Evolutionary conservation across 1,284 basidiomycete species (phyloP).

Genomic region (Rhodotorula sp.): DNA sequence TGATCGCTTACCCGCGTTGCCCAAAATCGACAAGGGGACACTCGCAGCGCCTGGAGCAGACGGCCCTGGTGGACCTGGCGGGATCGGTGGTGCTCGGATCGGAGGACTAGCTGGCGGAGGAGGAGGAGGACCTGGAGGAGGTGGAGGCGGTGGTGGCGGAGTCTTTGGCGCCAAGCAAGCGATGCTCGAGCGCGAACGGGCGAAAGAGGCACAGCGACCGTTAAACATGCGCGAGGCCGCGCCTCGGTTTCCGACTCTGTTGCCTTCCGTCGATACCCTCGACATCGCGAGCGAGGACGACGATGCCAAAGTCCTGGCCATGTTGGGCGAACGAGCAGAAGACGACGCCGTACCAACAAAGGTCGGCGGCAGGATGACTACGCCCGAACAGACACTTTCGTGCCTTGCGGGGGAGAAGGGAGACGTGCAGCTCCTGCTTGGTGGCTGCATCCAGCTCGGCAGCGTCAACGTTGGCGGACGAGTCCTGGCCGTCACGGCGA

Average conservation of each 20-base stretch:
- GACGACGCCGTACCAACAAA: not conserved
- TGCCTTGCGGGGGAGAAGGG: conserved; percentile 19
- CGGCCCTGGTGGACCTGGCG: not conserved
- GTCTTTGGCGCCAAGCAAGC: conserved; percentile 40
- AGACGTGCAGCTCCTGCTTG: conserved; percentile 19
- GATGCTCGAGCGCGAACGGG: conserved; percentile 33
- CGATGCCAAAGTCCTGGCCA: conserved; percentile 6
- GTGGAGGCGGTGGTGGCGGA: conserved; percentile 10
- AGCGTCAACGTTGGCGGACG: not conserved
- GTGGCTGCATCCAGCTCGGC: conserved; percentile 28
- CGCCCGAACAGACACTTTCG: conserved; percentile 1
- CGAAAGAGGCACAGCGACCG: conserved; percentile 31
- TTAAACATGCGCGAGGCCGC: conserved; percentile 9
- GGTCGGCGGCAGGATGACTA: not conserved
- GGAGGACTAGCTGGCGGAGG: conserved; percentile 1
- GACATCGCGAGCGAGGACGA: not conserved
- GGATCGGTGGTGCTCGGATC: not conserved
- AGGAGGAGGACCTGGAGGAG: conserved; percentile 4
- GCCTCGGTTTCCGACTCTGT: conserved; percentile 15
- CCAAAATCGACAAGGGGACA: conserved; percentile 18
- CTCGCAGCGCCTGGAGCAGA: not conserved
- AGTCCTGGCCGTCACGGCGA: not conserved
- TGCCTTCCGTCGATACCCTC: not conserved
- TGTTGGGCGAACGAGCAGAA: not conserved
- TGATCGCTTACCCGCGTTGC: conserved; percentile 16